phyloP scores from a whole-genome alignment of 2,329 filamentous ascomycete genomes.

The Chrysoporthe deuterocubensis region DNA sequence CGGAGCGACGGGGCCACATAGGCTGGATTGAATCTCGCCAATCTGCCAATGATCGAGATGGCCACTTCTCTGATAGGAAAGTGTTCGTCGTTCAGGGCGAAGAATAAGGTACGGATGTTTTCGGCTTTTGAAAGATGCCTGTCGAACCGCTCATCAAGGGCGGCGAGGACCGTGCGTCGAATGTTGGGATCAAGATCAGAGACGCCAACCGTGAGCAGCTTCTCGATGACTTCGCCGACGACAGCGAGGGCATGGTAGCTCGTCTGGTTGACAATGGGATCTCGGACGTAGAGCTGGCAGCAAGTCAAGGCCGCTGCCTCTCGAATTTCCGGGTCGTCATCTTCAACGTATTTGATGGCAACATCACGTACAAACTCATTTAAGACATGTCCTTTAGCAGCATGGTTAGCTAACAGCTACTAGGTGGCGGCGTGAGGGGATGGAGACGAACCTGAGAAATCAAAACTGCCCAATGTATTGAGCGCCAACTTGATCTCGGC shows the following conservation, averaged over 20 bases:
- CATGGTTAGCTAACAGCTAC: background rate
- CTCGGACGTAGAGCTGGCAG: conserved; percentile 94
- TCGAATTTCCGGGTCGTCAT: conserved; percentile 89
- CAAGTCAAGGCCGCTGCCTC: conserved; percentile 95
- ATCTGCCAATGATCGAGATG: conserved; percentile 92
- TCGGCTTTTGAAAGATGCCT: conserved; percentile 96
- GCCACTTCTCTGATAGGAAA: conserved; percentile 93
- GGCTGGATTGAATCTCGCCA: conserved; percentile 90
- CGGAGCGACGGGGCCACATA: conserved; percentile 96
- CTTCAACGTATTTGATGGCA: conserved; percentile 96
- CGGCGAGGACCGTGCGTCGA: conserved; percentile 82
- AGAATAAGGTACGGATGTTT: conserved; percentile 93
- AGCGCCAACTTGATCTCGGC: conserved; percentile 90
- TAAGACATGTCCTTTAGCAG: conserved; percentile 66
- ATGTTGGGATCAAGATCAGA: conserved; percentile 91
- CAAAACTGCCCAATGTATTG: conserved; percentile 96
- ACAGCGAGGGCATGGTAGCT: conserved; percentile 97
- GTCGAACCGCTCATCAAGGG: conserved; percentile 92
- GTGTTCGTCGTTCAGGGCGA: conserved; percentile 92
- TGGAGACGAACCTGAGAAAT: conserved; percentile 68
- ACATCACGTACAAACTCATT: conserved; percentile 99
- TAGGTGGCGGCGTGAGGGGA: no score
- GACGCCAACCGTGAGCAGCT: conserved; percentile 90
- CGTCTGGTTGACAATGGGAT: conserved; percentile 97
- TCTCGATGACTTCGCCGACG: conserved; percentile 97